Conservation (phyloP, 441 rosid genomes). For the Mallotus repandus region DNA sequence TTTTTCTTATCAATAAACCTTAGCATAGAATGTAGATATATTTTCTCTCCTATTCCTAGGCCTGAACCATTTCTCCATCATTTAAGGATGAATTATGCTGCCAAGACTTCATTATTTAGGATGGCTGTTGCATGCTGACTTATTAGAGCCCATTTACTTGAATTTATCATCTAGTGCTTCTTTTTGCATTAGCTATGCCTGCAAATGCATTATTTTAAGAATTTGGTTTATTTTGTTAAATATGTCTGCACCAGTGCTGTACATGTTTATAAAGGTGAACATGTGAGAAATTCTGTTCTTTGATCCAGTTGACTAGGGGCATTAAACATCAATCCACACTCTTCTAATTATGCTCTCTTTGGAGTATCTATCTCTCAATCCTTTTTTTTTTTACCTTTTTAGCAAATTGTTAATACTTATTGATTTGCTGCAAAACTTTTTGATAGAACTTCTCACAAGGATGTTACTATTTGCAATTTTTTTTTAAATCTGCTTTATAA, state of each 20-base stretch:
- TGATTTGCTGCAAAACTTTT: neutral
- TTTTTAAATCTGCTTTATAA: neutral
- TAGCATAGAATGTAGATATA: neutral
- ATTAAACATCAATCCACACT: neutral
- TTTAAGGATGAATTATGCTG: neutral
- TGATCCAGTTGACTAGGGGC: neutral
- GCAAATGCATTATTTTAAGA: neutral
- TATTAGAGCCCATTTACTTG: neutral
- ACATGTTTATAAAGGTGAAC: neutral
- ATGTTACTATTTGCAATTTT: neutral
- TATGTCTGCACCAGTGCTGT: neutral
- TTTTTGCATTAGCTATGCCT: neutral
- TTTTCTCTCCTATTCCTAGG: too few relatives aligned
- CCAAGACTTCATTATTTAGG: neutral
- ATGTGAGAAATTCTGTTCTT: neutral
- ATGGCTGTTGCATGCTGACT: neutral
- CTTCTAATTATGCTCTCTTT: neutral
- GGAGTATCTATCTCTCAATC: neutral
- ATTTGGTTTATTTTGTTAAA: neutral
- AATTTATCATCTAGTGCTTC: neutral
- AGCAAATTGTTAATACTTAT: neutral
- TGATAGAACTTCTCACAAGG: too few relatives aligned
- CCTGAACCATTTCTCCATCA: neutral
- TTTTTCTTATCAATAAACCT: neutral
- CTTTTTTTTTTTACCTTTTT: neutral